These are phyloP conservation scores for Skeletonema menzelii DNA, from an alignment of 108 stramenopile species.

Conservation along the genomic window DNA sequence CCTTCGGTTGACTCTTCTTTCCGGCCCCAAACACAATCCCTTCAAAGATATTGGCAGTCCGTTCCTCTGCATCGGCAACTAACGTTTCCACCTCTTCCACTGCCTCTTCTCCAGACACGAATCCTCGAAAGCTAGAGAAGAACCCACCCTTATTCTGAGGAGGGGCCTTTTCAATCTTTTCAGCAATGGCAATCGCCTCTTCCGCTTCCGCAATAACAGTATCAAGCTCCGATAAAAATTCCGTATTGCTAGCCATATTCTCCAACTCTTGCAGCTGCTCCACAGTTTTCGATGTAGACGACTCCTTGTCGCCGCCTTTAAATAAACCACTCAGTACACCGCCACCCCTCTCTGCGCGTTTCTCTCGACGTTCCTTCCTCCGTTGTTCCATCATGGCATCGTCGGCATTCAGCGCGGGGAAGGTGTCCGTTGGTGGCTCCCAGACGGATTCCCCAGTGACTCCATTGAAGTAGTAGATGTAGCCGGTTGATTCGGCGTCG, in stretches of 20 bases:
- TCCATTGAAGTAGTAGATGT: slow-evolving; percentile 76
- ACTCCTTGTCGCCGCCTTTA: slow-evolving; percentile 30
- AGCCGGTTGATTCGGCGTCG: slow-evolving; percentile 68
- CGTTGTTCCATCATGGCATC: slow-evolving; percentile 3
- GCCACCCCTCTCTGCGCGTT: slow-evolving; percentile 17
- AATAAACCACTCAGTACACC: slow-evolving; percentile 1
- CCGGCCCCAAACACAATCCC: slow-evolving; percentile 7
- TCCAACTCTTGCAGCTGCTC: slow-evolving; percentile 14
- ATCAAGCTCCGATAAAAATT: slow-evolving; percentile 35
- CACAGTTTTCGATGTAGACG: background rate
- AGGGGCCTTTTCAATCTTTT: slow-evolving; percentile 31
- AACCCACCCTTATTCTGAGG: slow-evolving; percentile 21
- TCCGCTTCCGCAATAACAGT: slow-evolving; percentile 44
- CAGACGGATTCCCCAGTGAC: slow-evolving; percentile 68
- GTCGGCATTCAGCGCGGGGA: slow-evolving; percentile 39
- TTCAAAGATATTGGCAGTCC: slow-evolving; percentile 26
- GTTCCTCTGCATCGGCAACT: slow-evolving; percentile 28
- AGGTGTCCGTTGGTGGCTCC: slow-evolving; percentile 71
- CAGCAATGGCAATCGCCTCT: slow-evolving; percentile 46
- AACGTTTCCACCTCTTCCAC: slow-evolving; percentile 13
- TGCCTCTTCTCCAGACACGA: background rate
- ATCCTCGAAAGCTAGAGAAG: slow-evolving; percentile 15
- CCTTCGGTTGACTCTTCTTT: background rate
- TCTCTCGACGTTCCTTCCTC: slow-evolving; percentile 24
- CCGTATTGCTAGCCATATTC: slow-evolving; percentile 18